These are phyloP conservation scores for Phytophthora sp. DNA, from an alignment of 352 stramenopile genomes.

Conservation along the genomic window DNA sequence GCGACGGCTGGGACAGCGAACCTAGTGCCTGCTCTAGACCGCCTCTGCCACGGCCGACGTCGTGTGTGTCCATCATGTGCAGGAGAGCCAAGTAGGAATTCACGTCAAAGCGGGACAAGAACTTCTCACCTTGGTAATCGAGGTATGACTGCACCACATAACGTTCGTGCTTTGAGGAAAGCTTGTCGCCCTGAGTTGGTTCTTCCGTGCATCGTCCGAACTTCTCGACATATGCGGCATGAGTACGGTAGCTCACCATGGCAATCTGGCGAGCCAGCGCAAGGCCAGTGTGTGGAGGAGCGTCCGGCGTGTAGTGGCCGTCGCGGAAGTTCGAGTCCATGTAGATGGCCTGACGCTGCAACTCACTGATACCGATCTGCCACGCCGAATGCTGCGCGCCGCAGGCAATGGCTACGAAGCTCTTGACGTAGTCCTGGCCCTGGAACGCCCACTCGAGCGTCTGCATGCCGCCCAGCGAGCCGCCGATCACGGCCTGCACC, in stretches of 20 bases:
- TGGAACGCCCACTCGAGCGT: constrained; percentile 96
- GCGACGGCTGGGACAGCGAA: constrained; percentile 71
- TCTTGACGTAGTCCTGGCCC: constrained; percentile 82
- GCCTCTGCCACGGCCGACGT: constrained; percentile 87
- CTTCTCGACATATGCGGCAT: constrained; percentile 91
- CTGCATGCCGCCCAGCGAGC: constrained; percentile 97
- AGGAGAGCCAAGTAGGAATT: constrained; percentile 96
- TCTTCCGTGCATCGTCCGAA: constrained; percentile 84
- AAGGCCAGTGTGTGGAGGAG: constrained; percentile 82
- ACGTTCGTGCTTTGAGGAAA: constrained; percentile 37
- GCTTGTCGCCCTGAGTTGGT: constrained; percentile 23
- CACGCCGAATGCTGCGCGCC: constrained; percentile 94
- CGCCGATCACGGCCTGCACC: constrained; percentile 93
- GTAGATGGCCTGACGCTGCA: constrained; percentile 96
- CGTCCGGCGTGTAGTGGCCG: constrained; percentile 69
- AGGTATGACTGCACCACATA: constrained; percentile 90
- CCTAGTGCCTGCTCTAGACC: constrained; percentile 72
- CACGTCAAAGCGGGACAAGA: constrained; percentile 94
- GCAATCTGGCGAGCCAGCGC: constrained; percentile 95
- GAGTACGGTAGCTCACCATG: constrained; percentile 97
- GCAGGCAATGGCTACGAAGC: constrained; percentile 94
- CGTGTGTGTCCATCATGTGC: constrained; percentile 97
- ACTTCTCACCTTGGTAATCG: constrained; percentile 95
- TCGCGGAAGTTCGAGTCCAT: constrained; percentile 93
- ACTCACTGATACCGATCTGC: constrained; percentile 96